phyloP scores from a whole-genome alignment of 805 yeast genomes.

The Tetrapisispora arboricola region DNA sequence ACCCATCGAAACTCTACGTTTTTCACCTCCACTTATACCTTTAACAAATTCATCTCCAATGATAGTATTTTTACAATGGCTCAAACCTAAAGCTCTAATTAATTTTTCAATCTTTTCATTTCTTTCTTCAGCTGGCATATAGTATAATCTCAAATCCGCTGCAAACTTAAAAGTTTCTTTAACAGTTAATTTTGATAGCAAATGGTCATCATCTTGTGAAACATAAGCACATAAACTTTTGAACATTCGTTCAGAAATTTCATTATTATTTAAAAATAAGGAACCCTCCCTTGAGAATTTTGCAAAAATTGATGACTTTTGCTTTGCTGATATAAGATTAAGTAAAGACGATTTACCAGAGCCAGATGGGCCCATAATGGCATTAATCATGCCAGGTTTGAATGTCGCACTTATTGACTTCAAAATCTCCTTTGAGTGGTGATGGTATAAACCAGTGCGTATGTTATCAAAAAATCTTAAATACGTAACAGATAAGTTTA shows the following conservation, averaged over 20 bases:
- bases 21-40: slow-evolving; percentile 86
- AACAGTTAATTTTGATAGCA: slow-evolving; percentile 64
- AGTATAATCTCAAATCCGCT: slow-evolving; percentile 55
- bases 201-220: slow-evolving; percentile 68
- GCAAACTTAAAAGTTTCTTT: slow-evolving; percentile 65
- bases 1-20: slow-evolving; percentile 74
- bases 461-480: slow-evolving; percentile 3
- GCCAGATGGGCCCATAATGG: slow-evolving; percentile 76
- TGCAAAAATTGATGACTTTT: slow-evolving; percentile 29
- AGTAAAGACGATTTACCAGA: slow-evolving; percentile 65
- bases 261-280: slow-evolving; percentile 34
- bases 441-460: slow-evolving; percentile 6
- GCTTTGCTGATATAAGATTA: slow-evolving; percentile 52
- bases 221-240: slow-evolving; percentile 58
- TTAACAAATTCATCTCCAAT: slow-evolving; percentile 50
- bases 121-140: slow-evolving; percentile 35
- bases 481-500: slow-evolving; percentile 10
- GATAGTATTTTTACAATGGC: slow-evolving; percentile 68
- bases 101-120: slow-evolving; percentile 40
- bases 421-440: slow-evolving; percentile 31
- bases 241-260: slow-evolving; percentile 29
- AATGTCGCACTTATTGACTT: slow-evolving; percentile 42
- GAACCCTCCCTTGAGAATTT: slow-evolving; percentile 31
- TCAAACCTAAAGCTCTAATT: slow-evolving; percentile 58
- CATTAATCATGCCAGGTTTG: slow-evolving; percentile 48